Percentiles rank a stretch among this genome's conserved stretches.
Conservation (phyloP, 148 eudicot species). For the Heliosperma pusillum region DNA sequence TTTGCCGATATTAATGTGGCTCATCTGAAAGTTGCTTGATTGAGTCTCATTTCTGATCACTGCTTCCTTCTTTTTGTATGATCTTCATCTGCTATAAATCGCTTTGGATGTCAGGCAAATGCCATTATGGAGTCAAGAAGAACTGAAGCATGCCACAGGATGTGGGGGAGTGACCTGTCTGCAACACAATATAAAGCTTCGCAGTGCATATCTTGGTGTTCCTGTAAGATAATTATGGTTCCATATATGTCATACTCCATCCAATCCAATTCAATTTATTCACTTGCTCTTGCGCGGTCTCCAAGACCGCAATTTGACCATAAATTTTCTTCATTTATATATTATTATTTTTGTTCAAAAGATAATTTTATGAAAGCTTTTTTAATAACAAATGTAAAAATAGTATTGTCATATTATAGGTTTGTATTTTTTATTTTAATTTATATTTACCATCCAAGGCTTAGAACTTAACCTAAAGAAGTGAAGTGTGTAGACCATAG, state of each 20-base stretch:
- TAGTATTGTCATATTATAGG: no score
- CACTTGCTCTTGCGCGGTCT: neutral
- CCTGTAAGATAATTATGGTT: constrained; percentile 37
- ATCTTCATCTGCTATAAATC: constrained; percentile 4
- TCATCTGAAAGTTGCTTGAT: neutral
- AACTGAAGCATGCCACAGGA: constrained; percentile 55
- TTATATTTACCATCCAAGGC: no score
- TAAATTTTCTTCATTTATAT: neutral
- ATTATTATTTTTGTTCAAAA: no score
- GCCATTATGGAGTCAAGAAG: constrained; percentile 50
- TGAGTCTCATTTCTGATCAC: neutral
- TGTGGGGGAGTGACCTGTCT: constrained; percentile 35
- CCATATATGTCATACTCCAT: neutral
- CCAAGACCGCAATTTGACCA: neutral
- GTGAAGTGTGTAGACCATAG: no score
- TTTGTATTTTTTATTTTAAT: no score
- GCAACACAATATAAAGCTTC: constrained; percentile 45
- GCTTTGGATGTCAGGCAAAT: constrained; percentile 27
- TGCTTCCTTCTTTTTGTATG: neutral
- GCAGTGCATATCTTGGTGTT: constrained; percentile 60
- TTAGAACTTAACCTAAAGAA: no score
- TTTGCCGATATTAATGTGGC: neutral
- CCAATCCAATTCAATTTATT: neutral
- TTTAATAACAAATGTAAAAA: neutral
- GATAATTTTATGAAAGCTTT: neutral